These are phyloP conservation scores for Kodamaea nitidulidarum DNA, from an alignment of 805 yeast species.

Conservation along the genomic window DNA sequence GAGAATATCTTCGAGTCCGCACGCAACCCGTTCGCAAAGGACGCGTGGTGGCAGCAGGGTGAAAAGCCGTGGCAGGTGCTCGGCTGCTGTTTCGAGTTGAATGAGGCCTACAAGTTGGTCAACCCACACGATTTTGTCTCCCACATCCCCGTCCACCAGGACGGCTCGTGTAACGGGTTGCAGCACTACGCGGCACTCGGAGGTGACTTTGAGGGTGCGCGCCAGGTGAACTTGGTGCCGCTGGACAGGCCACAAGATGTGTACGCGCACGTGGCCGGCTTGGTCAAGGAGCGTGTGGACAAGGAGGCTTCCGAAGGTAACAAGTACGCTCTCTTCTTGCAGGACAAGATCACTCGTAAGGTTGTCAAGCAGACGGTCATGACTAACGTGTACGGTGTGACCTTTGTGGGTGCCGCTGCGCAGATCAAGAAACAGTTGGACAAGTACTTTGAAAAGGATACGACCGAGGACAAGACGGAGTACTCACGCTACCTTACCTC, in stretches of 20 bases:
- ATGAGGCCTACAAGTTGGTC: conserved; percentile 54
- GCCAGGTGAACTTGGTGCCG: conserved; percentile 71
- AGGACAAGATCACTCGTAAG: conserved; percentile 71
- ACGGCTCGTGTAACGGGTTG: conserved; percentile 82
- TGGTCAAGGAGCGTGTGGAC: conserved; percentile 55
- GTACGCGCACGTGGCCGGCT: conserved; percentile 62
- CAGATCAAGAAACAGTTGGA: conserved; percentile 80
- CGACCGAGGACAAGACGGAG: conserved; percentile 34
- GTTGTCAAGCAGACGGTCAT: conserved; percentile 95
- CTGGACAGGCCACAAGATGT: conserved; percentile 74
- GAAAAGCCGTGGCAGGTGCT: conserved; percentile 85
- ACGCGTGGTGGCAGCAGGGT: conserved; percentile 66
- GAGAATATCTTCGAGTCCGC: conserved; percentile 57
- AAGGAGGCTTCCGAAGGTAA: conserved; percentile 52
- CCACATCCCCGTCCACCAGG: conserved; percentile 79
- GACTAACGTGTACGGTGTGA: conserved; percentile 98
- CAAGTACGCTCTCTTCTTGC: conserved; percentile 49
- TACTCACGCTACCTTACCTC: conserved; percentile 62
- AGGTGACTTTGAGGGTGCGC: conserved; percentile 81
- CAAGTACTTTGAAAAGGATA: conserved; percentile 49
- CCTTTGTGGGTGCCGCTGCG: conserved; percentile 85
- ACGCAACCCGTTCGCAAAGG: conserved; percentile 52
- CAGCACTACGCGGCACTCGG: conserved; percentile 87
- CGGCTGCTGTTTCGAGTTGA: conserved; percentile 63
- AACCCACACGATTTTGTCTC: conserved; percentile 66